phyloP scores from a whole-genome alignment of 257 asterid genomes.

The Eustoma russellianum region DNA sequence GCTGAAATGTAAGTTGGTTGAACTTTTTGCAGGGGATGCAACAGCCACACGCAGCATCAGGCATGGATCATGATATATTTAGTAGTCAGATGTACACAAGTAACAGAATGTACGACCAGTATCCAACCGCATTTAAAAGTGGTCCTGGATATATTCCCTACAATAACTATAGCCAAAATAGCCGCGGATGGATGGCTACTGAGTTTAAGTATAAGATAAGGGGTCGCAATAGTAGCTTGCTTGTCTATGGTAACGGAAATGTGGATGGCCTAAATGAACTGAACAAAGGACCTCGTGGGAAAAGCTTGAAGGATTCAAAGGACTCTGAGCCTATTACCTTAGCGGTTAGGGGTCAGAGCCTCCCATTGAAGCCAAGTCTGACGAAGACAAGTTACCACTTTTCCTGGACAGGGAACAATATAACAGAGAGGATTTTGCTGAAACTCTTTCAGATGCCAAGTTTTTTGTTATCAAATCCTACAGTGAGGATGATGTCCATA shows the following conservation, averaged over 20 bases:
- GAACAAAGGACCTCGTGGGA: slow-evolving; percentile 34
- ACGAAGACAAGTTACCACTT: slow-evolving; percentile 18
- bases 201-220: slow-evolving; percentile 24
- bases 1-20: slow-evolving; percentile 2
- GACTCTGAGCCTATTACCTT: slow-evolving; percentile 20
- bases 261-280: slow-evolving; percentile 34
- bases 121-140: slow-evolving; percentile 18
- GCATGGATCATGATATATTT: slow-evolving; percentile 21
- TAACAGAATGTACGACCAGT: slow-evolving; percentile 26
- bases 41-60: slow-evolving; percentile 20
- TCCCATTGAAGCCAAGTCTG: slow-evolving; percentile 19
- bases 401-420: slow-evolving; percentile 25
- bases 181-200: slow-evolving; percentile 26
- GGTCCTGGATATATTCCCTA: slow-evolving; percentile 18
- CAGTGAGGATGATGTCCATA: slow-evolving; percentile 47
- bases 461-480: slow-evolving; percentile 42
- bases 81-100: slow-evolving; percentile 19
- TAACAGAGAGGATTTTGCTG: slow-evolving; percentile 29
- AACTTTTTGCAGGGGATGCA: slow-evolving; percentile 26
- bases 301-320: slow-evolving; percentile 25
- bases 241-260: slow-evolving; percentile 14
- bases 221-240: slow-evolving; percentile 20
- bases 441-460: slow-evolving; percentile 27
- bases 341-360: slow-evolving; percentile 27
- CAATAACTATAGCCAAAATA: slow-evolving; percentile 16